These are phyloP conservation scores for Cnidoscolus chayamansa DNA, from an alignment of 441 rosid genomes.

Conservation along the genomic window DNA sequence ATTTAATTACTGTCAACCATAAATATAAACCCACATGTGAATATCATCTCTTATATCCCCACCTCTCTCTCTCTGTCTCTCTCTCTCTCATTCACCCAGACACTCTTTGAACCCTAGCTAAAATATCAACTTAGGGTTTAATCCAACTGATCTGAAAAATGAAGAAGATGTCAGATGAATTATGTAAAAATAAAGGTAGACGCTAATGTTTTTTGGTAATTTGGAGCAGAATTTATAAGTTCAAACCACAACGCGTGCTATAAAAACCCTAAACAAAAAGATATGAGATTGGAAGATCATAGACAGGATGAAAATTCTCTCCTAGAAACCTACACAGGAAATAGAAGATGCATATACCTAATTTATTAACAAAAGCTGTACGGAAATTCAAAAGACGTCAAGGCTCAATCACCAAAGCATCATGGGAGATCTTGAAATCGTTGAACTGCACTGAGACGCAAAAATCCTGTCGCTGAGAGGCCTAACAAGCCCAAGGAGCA, in stretches of 20 bases:
- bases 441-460: conserved; percentile 34
- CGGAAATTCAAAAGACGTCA: conserved; percentile 12
- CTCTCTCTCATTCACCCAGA: too few relatives aligned
- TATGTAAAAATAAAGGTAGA: too few relatives aligned
- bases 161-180: too few relatives aligned
- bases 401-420: conserved; percentile 38
- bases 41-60: too few relatives aligned
- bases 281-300: neutral
- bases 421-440: conserved; percentile 34
- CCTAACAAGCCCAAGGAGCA: conserved; percentile 20
- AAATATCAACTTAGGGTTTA: too few relatives aligned
- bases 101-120: too few relatives aligned
- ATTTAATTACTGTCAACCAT: too few relatives aligned
- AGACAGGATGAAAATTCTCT: too few relatives aligned
- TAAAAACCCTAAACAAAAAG: conserved; percentile 14
- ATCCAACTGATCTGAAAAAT: too few relatives aligned
- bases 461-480: conserved; percentile 33
- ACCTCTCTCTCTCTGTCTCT: too few relatives aligned
- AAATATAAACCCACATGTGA: too few relatives aligned
- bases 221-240: neutral
- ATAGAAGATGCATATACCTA: conserved; percentile 16
- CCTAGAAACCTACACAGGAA: neutral
- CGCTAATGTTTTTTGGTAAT: neutral
- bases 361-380: conserved; percentile 18
- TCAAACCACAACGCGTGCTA: neutral